A percentile compares a stretch with the other conserved stretches of the same genome.
These are phyloP conservation scores for Trichoderma sp. DNA, from an alignment of 2,329 filamentous ascomycete genomes.

Conservation along the genomic window DNA sequence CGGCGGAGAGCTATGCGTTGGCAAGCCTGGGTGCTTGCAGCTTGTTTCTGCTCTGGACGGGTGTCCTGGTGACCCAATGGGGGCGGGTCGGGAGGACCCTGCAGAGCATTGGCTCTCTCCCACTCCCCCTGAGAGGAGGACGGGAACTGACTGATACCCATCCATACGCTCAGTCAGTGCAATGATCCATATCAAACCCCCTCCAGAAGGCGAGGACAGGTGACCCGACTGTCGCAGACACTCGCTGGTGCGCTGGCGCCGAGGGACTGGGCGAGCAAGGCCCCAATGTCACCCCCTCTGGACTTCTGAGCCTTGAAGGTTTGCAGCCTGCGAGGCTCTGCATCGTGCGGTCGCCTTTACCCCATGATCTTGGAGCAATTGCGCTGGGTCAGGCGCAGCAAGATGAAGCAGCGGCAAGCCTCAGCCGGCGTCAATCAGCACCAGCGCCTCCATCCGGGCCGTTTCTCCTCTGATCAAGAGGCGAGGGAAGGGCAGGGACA, in stretches of 20 bases:
- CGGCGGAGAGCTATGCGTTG: constrained; percentile 25
- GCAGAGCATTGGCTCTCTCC: constrained; percentile 18
- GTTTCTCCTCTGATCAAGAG: background rate
- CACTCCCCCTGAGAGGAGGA: constrained; percentile 13
- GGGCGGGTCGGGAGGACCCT: constrained; percentile 22
- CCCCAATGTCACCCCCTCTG: constrained; percentile 20
- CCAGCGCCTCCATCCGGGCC: constrained; percentile 6
- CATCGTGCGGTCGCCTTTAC: background rate
- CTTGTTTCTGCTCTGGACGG: constrained; percentile 15
- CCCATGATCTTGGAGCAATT: constrained; percentile 18
- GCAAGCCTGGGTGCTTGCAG: constrained; percentile 19
- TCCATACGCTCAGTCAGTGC: background rate
- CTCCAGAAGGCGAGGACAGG: constrained; percentile 17
- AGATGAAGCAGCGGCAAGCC: background rate
- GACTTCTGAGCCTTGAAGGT: background rate
- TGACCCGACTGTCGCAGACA: constrained; percentile 24
- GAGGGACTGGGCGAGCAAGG: constrained; percentile 24
- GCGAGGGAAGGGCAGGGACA: background rate
- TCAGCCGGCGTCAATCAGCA: constrained; percentile 7
- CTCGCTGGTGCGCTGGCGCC: constrained; percentile 23
- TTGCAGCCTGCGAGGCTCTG: constrained; percentile 19
- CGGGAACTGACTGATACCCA: too few species aligned
- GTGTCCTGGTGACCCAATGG: constrained; percentile 24
- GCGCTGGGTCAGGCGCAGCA: constrained; percentile 26
- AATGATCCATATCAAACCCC: background rate